Base-by-base conservation (phyloP, 2,329 filamentous ascomycete genomes). In the Fusarium cicatricum region DNA sequence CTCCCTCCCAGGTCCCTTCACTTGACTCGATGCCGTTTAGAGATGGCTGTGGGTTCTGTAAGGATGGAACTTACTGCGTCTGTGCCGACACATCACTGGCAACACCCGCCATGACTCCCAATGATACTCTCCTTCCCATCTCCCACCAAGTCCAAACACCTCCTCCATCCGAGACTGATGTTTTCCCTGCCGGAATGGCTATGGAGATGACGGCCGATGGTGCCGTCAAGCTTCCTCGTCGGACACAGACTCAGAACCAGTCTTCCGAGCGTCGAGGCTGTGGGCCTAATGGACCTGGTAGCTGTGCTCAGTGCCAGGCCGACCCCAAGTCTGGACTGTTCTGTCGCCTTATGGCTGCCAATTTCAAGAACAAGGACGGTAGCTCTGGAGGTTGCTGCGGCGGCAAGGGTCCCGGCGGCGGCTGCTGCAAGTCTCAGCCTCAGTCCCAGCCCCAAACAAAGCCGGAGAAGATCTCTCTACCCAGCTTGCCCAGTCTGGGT, bases 261-360 rank as follows among this genome's bases (percentile, higher is more conserved):
- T 43, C 70, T 60, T 52, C 67, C 4, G 57, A 71, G 37, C 58
- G 68, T 21, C 69, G 75, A 23, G 77, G 80, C 29, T 87, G 84
- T 54, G 84, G 89, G 21, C 80, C 84, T 32, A 88, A 88, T 47
- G 90, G 90, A 0, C 91, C 91, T 0, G 91, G 91, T 10, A 90
- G 88, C 14, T 95, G 91, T 70, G 84, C 88, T 4, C 90, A 94
- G 75, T 95, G 91, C 70, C 82, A 89, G 55, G 80, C 85, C 2
- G 90, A 94, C 70, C 90, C 91, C 15, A 88, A 89, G 70, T 91
- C 90, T 3, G 91, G 90, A 2, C 84, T 93, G 32, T 95, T 95
- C 78, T 95, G 91, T 75, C 89, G 91, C 59, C 89, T 90, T 11
- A 84, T 94, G 46, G 90, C 90, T 19, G 90, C 90, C 57, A 88